Evolutionary conservation across 1,139 yeast species (phyloP).

Genomic region (Petasospora fabianii): DNA sequence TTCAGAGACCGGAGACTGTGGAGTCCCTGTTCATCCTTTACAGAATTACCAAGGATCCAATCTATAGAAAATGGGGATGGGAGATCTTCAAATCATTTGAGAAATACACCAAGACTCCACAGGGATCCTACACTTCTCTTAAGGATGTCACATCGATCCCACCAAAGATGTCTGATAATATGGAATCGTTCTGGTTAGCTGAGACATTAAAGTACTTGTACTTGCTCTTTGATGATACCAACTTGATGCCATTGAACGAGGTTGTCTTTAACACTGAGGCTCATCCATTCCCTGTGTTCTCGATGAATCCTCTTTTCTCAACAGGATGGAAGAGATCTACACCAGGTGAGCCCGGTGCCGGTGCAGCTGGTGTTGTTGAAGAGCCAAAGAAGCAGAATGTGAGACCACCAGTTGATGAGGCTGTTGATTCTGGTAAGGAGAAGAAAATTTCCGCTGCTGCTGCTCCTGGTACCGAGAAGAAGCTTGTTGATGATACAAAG

Average conservation of each 20-base stretch:
- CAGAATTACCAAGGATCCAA: slow-evolving; percentile 75
- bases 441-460: background rate
- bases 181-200: slow-evolving; percentile 93
- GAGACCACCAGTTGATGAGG: slow-evolving; percentile 18
- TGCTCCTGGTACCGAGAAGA: background rate
- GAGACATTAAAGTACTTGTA: slow-evolving; percentile 89
- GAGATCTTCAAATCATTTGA: slow-evolving; percentile 74
- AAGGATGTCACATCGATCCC: slow-evolving; percentile 55
- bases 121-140: slow-evolving; percentile 64
- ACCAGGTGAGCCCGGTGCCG: too few species aligned
- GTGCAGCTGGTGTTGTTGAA: background rate
- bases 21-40: slow-evolving; percentile 82
- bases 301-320: slow-evolving; percentile 47
- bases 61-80: slow-evolving; percentile 89
- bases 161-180: slow-evolving; percentile 60
- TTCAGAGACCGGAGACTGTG: slow-evolving; percentile 93
- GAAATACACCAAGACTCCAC: slow-evolving; percentile 50
- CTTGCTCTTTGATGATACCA: slow-evolving; percentile 70
- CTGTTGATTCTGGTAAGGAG: slow-evolving; percentile 1
- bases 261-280: slow-evolving; percentile 91
- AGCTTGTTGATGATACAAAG: background rate
- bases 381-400: slow-evolving; percentile 13
- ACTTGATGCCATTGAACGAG: slow-evolving; percentile 53
- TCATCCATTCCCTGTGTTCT: slow-evolving; percentile 78
- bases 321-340: slow-evolving; percentile 55